Percentiles rank a stretch among this genome's conserved stretches.
Conservation (phyloP, 164 flowering plant species). For the Chloranthus sessilifolius region DNA sequence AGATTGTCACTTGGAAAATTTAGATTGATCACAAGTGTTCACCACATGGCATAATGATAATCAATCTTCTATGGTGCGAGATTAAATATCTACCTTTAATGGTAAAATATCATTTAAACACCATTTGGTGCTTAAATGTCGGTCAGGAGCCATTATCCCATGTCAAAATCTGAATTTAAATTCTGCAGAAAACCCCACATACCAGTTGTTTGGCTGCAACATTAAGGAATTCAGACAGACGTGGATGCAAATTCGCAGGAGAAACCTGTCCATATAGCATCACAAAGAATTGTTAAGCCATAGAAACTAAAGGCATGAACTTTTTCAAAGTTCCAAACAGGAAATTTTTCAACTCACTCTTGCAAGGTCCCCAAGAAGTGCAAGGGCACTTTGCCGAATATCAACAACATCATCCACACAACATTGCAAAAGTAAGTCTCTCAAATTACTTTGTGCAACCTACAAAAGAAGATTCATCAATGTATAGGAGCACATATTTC, state of each 20-base stretch:
- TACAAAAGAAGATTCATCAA: conserved; percentile 20
- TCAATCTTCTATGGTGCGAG: no score
- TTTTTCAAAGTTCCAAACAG: background rate
- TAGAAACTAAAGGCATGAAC: background rate
- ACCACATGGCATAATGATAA: no score
- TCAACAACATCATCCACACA: conserved; percentile 89
- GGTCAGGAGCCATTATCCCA: no score
- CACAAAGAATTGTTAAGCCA: background rate
- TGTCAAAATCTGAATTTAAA: no score
- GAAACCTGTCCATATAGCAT: conserved; percentile 50
- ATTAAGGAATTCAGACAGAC: conserved; percentile 76
- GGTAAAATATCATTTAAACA: no score
- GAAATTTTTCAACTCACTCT: conserved; percentile 51
- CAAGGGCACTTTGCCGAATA: conserved; percentile 94
- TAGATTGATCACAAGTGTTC: no score
- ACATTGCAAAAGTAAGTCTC: conserved; percentile 88
- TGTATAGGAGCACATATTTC: conserved; percentile 1
- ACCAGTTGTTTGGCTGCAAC: conserved; percentile 89
- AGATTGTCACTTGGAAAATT: no score
- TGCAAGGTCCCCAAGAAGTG: conserved; percentile 96
- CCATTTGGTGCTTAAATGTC: no score
- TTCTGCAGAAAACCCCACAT: no score
- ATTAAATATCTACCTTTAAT: no score
- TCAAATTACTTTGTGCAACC: conserved; percentile 80
- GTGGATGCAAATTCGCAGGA: conserved; percentile 72